phyloP scores from a whole-genome alignment of 495 filamentous ascomycete species.

The Cercophora newfieldiana region DNA sequence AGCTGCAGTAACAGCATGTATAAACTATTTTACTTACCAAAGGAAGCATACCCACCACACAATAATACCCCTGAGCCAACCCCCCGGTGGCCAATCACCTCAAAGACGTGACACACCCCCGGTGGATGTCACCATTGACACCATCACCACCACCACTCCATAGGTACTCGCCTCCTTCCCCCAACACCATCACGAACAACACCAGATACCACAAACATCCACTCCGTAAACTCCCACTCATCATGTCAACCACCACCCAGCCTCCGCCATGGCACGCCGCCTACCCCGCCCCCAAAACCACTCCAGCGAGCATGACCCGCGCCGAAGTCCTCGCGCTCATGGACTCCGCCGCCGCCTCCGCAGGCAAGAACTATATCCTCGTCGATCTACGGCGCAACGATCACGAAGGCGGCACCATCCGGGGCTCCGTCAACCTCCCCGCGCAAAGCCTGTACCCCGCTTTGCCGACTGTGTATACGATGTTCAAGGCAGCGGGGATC shows the following conservation, averaged over 20 bases:
- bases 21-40: too few relatives aligned
- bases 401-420: conserved; percentile 61
- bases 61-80: too few relatives aligned
- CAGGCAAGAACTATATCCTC: not conserved
- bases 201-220: too few relatives aligned
- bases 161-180: too few relatives aligned
- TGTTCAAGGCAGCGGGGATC: conserved; percentile 53
- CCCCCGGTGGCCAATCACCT: too few relatives aligned
- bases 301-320: not conserved
- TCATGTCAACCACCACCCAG: not conserved
- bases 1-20: too few relatives aligned
- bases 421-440: conserved; percentile 67
- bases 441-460: conserved; percentile 64
- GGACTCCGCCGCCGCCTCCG: not conserved
- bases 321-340: not conserved
- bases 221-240: too few relatives aligned
- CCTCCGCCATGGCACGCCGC: not conserved
- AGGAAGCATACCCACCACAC: too few relatives aligned
- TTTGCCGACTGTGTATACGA: conserved; percentile 55
- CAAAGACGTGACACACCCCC: too few relatives aligned
- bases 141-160: too few relatives aligned
- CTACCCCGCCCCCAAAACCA: not conserved
- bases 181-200: too few relatives aligned
- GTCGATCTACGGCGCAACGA: conserved; percentile 5
- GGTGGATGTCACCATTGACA: too few relatives aligned